Evolutionary conservation across 1,284 basidiomycete species (phyloP).

Genomic region (Pisolithus thermaeus): DNA sequence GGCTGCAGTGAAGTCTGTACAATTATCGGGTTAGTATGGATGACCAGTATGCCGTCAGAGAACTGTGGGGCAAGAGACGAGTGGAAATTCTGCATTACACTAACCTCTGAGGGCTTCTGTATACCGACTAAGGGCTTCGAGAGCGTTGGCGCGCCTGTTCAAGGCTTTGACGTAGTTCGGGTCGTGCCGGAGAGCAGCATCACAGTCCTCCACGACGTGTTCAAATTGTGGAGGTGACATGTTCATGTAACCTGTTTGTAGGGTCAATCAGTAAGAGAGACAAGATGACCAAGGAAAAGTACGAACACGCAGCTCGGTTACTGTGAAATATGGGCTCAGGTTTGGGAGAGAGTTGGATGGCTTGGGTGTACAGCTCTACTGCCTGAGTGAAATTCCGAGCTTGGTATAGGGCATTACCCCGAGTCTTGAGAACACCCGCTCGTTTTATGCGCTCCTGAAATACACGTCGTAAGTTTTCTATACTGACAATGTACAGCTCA

Average conservation of each 20-base stretch:
- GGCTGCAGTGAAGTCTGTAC: conserved; percentile 87
- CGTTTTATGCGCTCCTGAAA: conserved; percentile 67
- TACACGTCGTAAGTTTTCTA: conserved; percentile 8
- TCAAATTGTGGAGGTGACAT: conserved; percentile 81
- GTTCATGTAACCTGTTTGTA: conserved; percentile 78
- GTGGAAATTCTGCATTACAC: conserved; percentile 11
- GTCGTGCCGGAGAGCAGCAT: conserved; percentile 84
- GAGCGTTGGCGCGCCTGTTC: conserved; percentile 85
- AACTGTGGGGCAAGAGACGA: too few species aligned
- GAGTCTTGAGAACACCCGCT: conserved; percentile 80
- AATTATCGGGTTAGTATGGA: background rate
- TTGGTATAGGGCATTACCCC: conserved; percentile 88
- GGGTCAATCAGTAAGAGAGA: conserved; percentile 6
- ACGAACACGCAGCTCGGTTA: conserved; percentile 93
- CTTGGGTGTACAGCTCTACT: conserved; percentile 84
- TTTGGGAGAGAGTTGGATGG: conserved; percentile 80
- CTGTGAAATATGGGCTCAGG: conserved; percentile 94
- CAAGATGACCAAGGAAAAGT: background rate
- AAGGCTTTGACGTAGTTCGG: conserved; percentile 90
- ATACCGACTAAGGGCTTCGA: conserved; percentile 73
- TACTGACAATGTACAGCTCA: background rate
- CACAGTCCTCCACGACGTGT: conserved; percentile 86
- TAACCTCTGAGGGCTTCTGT: conserved; percentile 77
- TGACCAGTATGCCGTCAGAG: background rate
- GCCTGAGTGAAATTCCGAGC: conserved; percentile 75